A percentile compares a stretch with the other conserved stretches of the same genome.
These are phyloP conservation scores for Phytophthora aleatoria DNA, from an alignment of 352 stramenopile species.

Conservation along the genomic window DNA sequence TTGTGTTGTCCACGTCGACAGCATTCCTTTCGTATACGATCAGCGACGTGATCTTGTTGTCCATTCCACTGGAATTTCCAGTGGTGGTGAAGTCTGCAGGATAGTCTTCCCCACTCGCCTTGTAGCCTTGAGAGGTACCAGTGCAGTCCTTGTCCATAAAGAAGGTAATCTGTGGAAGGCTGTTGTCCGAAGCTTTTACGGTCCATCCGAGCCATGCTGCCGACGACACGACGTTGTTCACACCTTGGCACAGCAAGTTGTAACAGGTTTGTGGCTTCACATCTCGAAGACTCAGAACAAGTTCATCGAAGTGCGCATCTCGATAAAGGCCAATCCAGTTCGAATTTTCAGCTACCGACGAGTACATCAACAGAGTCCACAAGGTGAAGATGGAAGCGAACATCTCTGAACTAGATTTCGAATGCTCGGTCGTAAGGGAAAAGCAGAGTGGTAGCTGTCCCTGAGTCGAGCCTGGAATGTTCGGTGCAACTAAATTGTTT, in stretches of 20 bases:
- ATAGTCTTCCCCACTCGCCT: conserved; percentile 5
- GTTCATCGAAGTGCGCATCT: background rate
- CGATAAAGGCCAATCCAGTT: conserved; percentile 9
- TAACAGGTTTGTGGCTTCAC: conserved; percentile 14
- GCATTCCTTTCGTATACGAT: conserved; percentile 12
- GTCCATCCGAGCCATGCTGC: conserved; percentile 4
- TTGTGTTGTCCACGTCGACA: conserved; percentile 11
- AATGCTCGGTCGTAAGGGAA: background rate
- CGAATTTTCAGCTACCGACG: background rate
- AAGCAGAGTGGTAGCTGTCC: background rate
- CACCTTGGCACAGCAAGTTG: conserved; percentile 7
- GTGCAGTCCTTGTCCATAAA: conserved; percentile 18
- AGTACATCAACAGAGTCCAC: background rate
- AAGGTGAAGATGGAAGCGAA: background rate
- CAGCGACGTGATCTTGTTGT: conserved; percentile 17
- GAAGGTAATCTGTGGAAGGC: conserved; percentile 7
- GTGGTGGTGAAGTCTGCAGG: background rate
- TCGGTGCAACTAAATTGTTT: too few species aligned
- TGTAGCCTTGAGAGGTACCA: background rate
- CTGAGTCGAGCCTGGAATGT: background rate
- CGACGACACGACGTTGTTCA: conserved; percentile 11
- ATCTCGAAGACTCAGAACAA: conserved; percentile 12
- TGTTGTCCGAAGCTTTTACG: background rate
- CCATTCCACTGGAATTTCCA: background rate
- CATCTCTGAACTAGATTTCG: background rate